These are phyloP conservation scores for Parietaria judaica DNA, from an alignment of 306 rosid species.

Conservation along the genomic window DNA sequence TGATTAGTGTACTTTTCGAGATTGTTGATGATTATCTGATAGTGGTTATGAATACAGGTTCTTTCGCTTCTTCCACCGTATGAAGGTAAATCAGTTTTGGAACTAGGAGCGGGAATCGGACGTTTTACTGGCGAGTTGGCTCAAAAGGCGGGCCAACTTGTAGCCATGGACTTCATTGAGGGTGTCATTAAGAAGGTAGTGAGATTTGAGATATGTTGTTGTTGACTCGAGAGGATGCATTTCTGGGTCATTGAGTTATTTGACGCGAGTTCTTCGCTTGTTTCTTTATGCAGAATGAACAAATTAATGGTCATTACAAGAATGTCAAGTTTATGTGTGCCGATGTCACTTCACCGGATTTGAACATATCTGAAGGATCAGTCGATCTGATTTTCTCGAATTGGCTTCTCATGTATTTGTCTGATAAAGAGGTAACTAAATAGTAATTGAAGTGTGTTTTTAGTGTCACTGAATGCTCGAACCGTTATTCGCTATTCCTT, in stretches of 20 bases:
- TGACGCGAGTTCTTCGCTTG: constrained; percentile 2
- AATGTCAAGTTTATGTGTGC: constrained; percentile 81
- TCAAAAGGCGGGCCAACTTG: constrained; percentile 66
- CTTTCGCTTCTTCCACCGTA: constrained; percentile 65
- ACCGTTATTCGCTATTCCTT: background rate
- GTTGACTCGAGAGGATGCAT: background rate
- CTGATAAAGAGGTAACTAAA: constrained; percentile 65
- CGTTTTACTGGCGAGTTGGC: constrained; percentile 90
- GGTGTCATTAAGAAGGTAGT: constrained; percentile 62
- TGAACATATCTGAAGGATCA: constrained; percentile 53
- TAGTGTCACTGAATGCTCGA: background rate
- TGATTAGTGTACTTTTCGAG: background rate
- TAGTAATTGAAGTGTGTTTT: no score
- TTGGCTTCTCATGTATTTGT: constrained; percentile 96
- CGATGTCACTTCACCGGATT: constrained; percentile 74
- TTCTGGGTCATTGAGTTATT: constrained; percentile 1
- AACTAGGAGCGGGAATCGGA: constrained; percentile 97
- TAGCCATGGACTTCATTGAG: constrained; percentile 87
- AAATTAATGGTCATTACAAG: constrained; percentile 68
- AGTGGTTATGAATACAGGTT: constrained; percentile 31
- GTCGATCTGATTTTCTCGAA: constrained; percentile 83
- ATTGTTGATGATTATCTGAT: background rate
- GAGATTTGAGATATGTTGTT: constrained; percentile 3
- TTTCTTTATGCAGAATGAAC: constrained; percentile 61
- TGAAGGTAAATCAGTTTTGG: constrained; percentile 80